Evolutionary conservation across 108 stramenopile species (phyloP).

Genomic region (Aurantiochytrium sp.): DNA sequence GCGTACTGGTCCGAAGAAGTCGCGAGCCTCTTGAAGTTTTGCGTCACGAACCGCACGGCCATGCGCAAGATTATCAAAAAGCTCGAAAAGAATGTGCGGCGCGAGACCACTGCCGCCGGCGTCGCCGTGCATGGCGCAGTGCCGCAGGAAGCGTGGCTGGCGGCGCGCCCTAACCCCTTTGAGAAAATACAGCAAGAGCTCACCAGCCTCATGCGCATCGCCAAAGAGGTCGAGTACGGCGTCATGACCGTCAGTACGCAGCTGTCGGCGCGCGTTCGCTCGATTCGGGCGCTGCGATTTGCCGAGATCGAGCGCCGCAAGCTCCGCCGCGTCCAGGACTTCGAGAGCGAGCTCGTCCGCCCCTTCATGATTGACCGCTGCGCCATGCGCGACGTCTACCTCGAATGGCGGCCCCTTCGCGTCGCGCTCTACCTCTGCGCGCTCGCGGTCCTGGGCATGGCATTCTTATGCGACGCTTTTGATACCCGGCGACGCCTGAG

Average conservation of each 20-base stretch:
- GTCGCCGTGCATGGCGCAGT: too few species aligned
- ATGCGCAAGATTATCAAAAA: conserved; percentile 11
- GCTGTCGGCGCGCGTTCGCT: neutral
- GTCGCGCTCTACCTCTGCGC: neutral
- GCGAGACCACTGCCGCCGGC: neutral
- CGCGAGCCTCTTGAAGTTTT: neutral
- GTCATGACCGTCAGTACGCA: neutral
- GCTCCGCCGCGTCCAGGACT: neutral
- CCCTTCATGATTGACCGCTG: neutral
- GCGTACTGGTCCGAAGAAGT: neutral
- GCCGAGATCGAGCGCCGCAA: neutral
- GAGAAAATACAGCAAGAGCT: neutral
- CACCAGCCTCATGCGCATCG: neutral
- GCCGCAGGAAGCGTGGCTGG: too few species aligned
- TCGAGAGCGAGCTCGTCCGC: neutral
- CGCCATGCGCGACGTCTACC: neutral
- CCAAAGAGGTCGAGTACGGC: neutral
- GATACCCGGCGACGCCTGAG: too few species aligned
- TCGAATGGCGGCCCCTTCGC: neutral
- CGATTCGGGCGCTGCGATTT: neutral
- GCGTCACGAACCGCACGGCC: neutral
- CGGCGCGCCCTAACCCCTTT: too few species aligned
- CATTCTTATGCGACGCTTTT: too few species aligned
- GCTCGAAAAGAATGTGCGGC: neutral
- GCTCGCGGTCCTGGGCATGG: too few species aligned